Evolutionary conservation across 345 rosid species (phyloP), one percentile per base, ranked within the genome.

Genomic region (Pistacia atlantica): DNA sequence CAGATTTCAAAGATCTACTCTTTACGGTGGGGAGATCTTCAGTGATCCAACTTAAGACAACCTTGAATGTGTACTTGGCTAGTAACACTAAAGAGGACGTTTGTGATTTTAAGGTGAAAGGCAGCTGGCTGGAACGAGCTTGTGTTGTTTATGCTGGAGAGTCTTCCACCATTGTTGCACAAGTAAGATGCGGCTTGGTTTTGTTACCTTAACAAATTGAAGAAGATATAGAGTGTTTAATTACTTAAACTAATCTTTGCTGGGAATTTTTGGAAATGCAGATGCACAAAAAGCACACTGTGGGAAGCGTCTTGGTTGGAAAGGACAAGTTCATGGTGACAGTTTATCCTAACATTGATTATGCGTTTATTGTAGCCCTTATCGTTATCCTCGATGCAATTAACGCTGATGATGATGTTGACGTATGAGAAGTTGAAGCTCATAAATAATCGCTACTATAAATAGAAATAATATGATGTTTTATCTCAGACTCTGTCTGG

Each of bases 141-240:
- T 87, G 87, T 70, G 69, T 72, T 14, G 70, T 89, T 59, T 89
- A 89, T 42, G 85, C 82, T 0, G 90, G 88, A 5, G 79, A 86
- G 42, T 76, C 89, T 20, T 76, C 76, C 69, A 76, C 38, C 5
- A 80, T 80, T 17, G 84, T 89, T 64, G 92, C 90, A 18, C 89
- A 88, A 80, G 90, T 86, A 77, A 70, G 64, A 18, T 25, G 25
- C 1, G 37, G 28, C 42, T 14, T 38, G 2, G 42, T 4, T 38
- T 38, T 38, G 42, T 4, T 38, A 2, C 42, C 7, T 38, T 38
- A 4, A 38, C 33, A 31, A 31, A 52, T 54, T 25, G n/a, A 18
- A 16, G 56, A 52, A 52, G 17, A 52, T 11, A 69, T 31, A 8
- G 31, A 25, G 14, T 54, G 48, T n/a, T 14, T 35, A 1, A 31